Base-by-base conservation (phyloP, 164 flowering plant species). In the Amborella trichopoda region DNA sequence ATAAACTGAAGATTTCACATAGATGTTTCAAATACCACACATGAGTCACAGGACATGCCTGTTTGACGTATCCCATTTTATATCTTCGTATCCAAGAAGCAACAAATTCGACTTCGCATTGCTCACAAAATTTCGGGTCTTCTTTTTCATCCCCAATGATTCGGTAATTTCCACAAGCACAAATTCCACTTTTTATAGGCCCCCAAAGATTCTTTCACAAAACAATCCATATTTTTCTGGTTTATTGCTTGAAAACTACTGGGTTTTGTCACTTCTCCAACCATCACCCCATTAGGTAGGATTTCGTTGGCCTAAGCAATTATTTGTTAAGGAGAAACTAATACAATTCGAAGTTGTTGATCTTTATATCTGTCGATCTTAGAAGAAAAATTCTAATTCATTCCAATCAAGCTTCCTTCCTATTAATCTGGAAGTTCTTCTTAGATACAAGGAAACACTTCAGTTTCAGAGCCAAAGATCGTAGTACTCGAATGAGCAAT, bases 361-460 rank as follows among this genome's bases (percentile, higher is more conserved):
- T 30, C 9, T 30, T 30, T n/a, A 30, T 30, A 30, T 13, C 34
- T 6, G 34, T 30, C 34, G 34, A 6, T 30, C 34, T 6, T 30
- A 30, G 34, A 30, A 30, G 34, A 30, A 30, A 30, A 30, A 30
- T 16, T 39, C 17, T 17, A 16, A 39, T 39, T 17, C 18, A 11
- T 10, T 39, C n/a, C 12, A 19, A 39, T 39, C 42, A 39, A 39
- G 18, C 42, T 39, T 39, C 42, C 42, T 39, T 39, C 42, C 20
- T 48, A n/a, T 48, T 22, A 48, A 48, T 23, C 25, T 33, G 16
- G 5, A 48, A 48, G 25, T 48, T 33, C 26, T 48, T 48, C 52
- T 48, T 27, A 48, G 0, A 48, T 48, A 48, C 40, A 30, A 33
- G 40, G 40, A 33, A 48, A 48, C 34, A 19, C 21, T 48, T 33